Evolutionary conservation across 2,329 filamentous ascomycete species (phyloP), one percentile per base, ranked within the genome.

Genomic region (Zalaria obscura): DNA sequence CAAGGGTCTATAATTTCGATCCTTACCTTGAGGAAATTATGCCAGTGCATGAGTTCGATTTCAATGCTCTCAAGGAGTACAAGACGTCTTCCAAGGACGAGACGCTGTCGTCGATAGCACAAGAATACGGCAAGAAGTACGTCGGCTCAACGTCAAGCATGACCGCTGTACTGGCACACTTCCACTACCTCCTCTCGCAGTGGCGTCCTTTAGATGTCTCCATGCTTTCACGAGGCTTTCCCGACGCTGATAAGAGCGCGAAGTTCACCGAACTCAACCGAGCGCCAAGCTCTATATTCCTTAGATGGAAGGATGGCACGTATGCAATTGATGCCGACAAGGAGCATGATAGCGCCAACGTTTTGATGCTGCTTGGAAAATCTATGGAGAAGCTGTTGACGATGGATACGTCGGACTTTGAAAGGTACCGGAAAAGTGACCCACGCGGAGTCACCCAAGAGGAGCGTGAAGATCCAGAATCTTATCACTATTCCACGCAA

Each of bases 241-340:
- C 64, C 35, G 52, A 56, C 0, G 67, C 73, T 1, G 72, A 78
- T 5, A 72, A 69, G n/a, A 52, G 61, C 2, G 38, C 40, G 31
- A 75, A 68, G 5, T 94, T 87, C 53, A 93, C 88, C 2, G 65
- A 65, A 6, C 71, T 95, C 33, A 75, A 76, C 44, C 75, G 78
- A 51, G 75, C 76, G 1, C 89, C 91, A 1, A 73, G 78, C 3
- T 83, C 87, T 7, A 78, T 87, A 36, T 94, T 95, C 53, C 66
- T 95, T 10, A 76, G 83, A 40, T 83, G 79, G 61, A 82, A 83
- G 49, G 75, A 94, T 54, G 89, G 88, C 1, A 74, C 78, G 1
- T 98, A 98, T 57, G 88, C 89, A 4, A 91, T 98, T 45, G 91
- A 98, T 58, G 85, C 88, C 0, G 91, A 98, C 62, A 98, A 96